phyloP scores from a whole-genome alignment of 2,329 filamentous ascomycete genomes.

The Colletotrichum cereale region DNA sequence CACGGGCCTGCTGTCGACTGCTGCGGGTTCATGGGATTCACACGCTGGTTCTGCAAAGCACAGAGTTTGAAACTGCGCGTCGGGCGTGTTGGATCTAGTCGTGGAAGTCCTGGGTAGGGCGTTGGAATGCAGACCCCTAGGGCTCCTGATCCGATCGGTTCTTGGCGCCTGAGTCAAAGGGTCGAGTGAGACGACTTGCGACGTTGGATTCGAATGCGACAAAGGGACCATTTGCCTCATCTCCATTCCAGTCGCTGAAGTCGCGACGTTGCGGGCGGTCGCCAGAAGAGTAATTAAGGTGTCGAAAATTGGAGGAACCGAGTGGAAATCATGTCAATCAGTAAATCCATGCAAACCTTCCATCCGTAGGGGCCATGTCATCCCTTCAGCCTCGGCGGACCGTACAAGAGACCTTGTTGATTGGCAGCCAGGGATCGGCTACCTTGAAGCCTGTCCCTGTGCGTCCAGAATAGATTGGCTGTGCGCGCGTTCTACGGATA shows the following conservation, averaged over 20 bases:
- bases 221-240: slow-evolving; percentile 9
- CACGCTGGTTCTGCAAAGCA: background rate
- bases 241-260: slow-evolving; percentile 12
- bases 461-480: slow-evolving; percentile 27
- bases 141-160: background rate
- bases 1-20: slow-evolving; percentile 20
- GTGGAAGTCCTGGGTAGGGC: background rate
- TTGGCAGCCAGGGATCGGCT: slow-evolving; percentile 31
- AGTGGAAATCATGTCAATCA: slow-evolving; percentile 38
- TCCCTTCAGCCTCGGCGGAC: slow-evolving; percentile 35
- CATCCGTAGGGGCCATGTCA: slow-evolving; percentile 14
- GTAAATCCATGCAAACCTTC: slow-evolving; percentile 15
- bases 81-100: slow-evolving; percentile 3
- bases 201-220: background rate
- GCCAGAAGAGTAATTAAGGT: slow-evolving; percentile 27
- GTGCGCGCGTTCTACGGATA: slow-evolving; percentile 2
- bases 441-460: slow-evolving; percentile 23
- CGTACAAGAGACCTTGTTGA: slow-evolving; percentile 21
- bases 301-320: slow-evolving; percentile 20
- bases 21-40: slow-evolving; percentile 12
- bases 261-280: background rate
- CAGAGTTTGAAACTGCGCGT: background rate
- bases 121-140: slow-evolving; percentile 2
- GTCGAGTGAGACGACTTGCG: slow-evolving; percentile 11
- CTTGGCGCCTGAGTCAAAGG: background rate